phyloP scores from a whole-genome alignment of 352 stramenopile species.

The Globisporangium paroecandrum region DNA sequence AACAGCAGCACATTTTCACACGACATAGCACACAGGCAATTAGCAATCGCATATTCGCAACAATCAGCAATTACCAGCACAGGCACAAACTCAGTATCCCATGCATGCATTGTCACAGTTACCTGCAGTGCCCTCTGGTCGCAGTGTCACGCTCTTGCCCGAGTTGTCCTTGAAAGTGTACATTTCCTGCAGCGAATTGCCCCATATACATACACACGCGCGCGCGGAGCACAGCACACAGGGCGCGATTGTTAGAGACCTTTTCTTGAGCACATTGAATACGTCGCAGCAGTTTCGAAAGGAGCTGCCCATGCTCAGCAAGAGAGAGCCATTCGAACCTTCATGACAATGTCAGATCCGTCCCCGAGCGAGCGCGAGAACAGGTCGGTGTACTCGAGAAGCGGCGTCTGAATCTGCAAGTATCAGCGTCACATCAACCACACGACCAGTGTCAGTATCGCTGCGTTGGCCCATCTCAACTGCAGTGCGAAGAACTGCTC shows the following conservation, averaged over 20 bases:
- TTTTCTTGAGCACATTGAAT: background rate
- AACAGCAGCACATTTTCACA: background rate
- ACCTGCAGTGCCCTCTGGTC: slow-evolving; percentile 81
- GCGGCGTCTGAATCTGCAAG: slow-evolving; percentile 70
- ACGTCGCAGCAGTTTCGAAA: background rate
- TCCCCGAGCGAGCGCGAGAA: slow-evolving; percentile 79
- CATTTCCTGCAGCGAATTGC: slow-evolving; percentile 64
- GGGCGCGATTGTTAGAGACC: background rate
- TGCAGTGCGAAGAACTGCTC: background rate
- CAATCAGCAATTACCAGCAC: no score
- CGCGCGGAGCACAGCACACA: background rate
- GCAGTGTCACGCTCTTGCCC: slow-evolving; percentile 80
- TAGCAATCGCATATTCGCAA: background rate
- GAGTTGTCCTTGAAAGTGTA: slow-evolving; percentile 89
- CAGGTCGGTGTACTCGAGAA: slow-evolving; percentile 86
- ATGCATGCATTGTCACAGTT: background rate
- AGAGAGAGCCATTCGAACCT: slow-evolving; percentile 30
- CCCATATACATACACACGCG: background rate
- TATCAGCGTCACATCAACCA: background rate
- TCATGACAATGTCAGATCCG: slow-evolving; percentile 87
- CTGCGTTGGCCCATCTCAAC: background rate
- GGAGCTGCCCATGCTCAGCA: background rate
- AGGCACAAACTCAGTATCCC: background rate
- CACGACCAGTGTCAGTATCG: background rate
- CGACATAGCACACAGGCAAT: background rate